Conservation (phyloP, 768 basidiomycete species). For the Lentinula detonsa region DNA sequence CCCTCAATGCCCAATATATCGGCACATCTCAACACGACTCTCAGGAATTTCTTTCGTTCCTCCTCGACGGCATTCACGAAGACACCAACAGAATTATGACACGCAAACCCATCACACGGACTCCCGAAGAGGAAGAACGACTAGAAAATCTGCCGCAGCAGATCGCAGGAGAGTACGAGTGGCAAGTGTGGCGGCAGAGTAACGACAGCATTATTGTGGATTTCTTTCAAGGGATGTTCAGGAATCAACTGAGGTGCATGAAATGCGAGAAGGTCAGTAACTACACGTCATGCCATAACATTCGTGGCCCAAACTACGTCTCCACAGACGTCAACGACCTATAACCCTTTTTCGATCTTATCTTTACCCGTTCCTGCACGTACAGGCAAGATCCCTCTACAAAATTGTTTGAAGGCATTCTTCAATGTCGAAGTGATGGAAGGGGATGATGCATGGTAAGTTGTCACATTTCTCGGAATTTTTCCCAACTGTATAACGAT, state of each 20-base stretch:
- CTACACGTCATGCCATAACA: too few relatives aligned
- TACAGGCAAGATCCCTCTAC: conserved; percentile 59
- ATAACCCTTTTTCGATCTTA: conserved; percentile 94
- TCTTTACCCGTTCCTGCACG: conserved; percentile 81
- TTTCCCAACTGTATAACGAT: background rate
- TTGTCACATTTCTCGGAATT: background rate
- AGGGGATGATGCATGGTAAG: conserved; percentile 90
- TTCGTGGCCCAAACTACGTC: background rate
- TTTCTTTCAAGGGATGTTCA: conserved; percentile 96
- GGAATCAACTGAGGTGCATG: conserved; percentile 82
- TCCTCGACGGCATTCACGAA: conserved; percentile 89
- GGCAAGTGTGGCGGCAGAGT: conserved; percentile 82
- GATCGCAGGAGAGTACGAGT: conserved; percentile 89
- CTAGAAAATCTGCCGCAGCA: conserved; percentile 83
- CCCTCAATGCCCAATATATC: conserved; percentile 67
- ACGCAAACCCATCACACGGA: conserved; percentile 58
- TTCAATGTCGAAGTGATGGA: conserved; percentile 89
- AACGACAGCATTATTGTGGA: conserved; percentile 96
- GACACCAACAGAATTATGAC: conserved; percentile 78
- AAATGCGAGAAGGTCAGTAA: conserved; percentile 77
- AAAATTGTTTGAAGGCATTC: conserved; percentile 84
- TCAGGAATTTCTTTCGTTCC: conserved; percentile 92
- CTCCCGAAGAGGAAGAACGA: conserved; percentile 80
- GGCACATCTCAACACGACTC: conserved; percentile 94
- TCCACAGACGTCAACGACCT: conserved; percentile 88